phyloP scores from a whole-genome alignment of 1,139 yeast genomes.

The Hansenula sp. region DNA sequence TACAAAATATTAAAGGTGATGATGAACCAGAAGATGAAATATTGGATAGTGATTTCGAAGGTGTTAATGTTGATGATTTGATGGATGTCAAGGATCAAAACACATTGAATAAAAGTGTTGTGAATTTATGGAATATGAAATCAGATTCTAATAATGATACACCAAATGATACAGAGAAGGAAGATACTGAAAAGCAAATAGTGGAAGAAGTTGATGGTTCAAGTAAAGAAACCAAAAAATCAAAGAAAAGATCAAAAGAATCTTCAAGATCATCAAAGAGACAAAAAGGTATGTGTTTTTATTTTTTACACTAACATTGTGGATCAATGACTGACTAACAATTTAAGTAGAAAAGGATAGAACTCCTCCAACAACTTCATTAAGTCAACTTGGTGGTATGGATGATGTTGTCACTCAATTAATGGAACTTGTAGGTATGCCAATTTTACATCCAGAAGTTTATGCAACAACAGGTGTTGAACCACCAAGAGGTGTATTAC shows the following conservation, averaged over 20 bases:
- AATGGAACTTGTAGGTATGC: slow-evolving; percentile 87
- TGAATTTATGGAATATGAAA: slow-evolving; percentile 57
- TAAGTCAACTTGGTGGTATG: slow-evolving; percentile 85
- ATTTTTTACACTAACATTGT: neutral
- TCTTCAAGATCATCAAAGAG: slow-evolving; percentile 31
- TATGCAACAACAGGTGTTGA: slow-evolving; percentile 85
- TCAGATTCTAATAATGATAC: slow-evolving; percentile 8
- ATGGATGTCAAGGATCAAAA: slow-evolving; percentile 63
- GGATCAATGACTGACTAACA: slow-evolving; percentile 21
- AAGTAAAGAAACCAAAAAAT: slow-evolving; percentile 23
- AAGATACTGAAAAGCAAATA: slow-evolving; percentile 13
- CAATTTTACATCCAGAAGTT: slow-evolving; percentile 90
- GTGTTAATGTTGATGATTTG: slow-evolving; percentile 41
- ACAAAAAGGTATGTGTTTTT: slow-evolving; percentile 34
- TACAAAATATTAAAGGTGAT: slow-evolving; percentile 13
- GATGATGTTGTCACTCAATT: slow-evolving; percentile 78
- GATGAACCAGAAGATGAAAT: slow-evolving; percentile 17
- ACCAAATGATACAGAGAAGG: slow-evolving; percentile 9
- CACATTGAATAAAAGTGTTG: slow-evolving; percentile 71
- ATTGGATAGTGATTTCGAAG: slow-evolving; percentile 38
- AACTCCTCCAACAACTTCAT: slow-evolving; percentile 62
- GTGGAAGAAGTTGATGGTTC: slow-evolving; percentile 19
- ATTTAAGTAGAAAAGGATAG: slow-evolving; percentile 45
- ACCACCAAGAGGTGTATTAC: slow-evolving; percentile 92
- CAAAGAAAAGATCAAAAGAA: slow-evolving; percentile 34